Conservation (phyloP, 1,284 basidiomycete species). For the Leccinum cinnamomeum region DNA sequence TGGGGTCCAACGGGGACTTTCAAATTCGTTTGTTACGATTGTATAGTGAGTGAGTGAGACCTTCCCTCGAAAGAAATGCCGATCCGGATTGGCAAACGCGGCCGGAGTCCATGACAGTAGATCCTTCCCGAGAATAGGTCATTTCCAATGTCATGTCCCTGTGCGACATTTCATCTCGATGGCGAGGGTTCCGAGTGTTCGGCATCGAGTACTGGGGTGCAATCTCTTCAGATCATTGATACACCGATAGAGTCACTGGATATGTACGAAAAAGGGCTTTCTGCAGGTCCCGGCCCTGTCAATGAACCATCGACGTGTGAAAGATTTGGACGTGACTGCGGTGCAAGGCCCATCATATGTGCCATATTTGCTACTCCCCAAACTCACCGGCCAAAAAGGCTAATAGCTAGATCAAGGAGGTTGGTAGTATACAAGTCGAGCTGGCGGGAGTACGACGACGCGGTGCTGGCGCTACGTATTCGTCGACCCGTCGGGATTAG, state of each 20-base stretch:
- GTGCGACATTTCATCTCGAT: slow-evolving; percentile 16
- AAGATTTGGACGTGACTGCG: neutral
- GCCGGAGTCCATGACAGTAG: slow-evolving; percentile 13
- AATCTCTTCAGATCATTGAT: neutral
- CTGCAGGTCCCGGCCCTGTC: neutral
- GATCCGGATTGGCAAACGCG: slow-evolving; percentile 5
- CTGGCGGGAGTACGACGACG: neutral
- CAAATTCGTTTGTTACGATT: slow-evolving; percentile 10
- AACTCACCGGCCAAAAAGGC: neutral
- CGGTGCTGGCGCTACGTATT: neutral
- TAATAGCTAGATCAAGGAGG: neutral
- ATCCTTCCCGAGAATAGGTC: slow-evolving; percentile 20
- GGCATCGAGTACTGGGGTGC: slow-evolving; percentile 2
- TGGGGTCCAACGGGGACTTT: neutral
- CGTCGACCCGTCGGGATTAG: neutral
- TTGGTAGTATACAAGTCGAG: neutral
- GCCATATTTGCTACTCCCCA: neutral
- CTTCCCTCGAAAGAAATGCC: slow-evolving; percentile 1
- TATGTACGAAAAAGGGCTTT: neutral
- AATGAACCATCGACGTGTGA: neutral
- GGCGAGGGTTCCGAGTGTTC: neutral
- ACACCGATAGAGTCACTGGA: neutral
- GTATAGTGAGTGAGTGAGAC: neutral
- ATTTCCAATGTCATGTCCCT: slow-evolving; percentile 27
- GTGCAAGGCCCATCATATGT: neutral